Evolutionary conservation across 352 stramenopile genomes (phyloP).

Genomic region (Phytophthora cryptogea): DNA sequence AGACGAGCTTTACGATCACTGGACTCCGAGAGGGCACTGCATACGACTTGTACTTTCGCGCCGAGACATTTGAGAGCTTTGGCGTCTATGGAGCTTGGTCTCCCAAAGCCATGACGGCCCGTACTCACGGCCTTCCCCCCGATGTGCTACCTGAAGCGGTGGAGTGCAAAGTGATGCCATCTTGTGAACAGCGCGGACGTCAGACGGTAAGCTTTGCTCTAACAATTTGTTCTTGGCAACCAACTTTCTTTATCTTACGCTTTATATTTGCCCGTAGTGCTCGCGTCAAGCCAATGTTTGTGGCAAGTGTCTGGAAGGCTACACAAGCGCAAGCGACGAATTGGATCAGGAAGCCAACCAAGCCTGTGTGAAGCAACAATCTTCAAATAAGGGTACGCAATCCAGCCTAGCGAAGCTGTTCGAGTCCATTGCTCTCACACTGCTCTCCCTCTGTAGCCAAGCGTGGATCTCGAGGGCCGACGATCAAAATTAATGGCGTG

Average conservation of each 20-base stretch:
- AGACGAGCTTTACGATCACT: conserved; percentile 49
- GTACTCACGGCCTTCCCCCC: conserved; percentile 65
- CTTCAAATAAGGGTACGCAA: conserved; percentile 19
- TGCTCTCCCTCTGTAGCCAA: conserved; percentile 6
- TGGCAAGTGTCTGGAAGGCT: conserved; percentile 72
- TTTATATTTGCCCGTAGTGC: conserved; percentile 36
- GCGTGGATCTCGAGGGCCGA: conserved; percentile 14
- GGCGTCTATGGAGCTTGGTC: conserved; percentile 74
- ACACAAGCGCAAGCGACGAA: conserved; percentile 16
- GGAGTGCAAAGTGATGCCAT: conserved; percentile 47
- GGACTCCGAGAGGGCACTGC: conserved; percentile 56
- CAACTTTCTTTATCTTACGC: neutral
- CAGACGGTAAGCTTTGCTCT: conserved; percentile 39
- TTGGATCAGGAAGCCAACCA: conserved; percentile 30
- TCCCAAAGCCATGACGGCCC: conserved; percentile 43
- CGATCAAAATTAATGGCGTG: conserved; percentile 73
- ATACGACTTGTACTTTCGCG: conserved; percentile 77
- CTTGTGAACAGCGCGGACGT: conserved; percentile 54
- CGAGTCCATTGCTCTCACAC: neutral
- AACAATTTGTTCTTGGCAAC: no score
- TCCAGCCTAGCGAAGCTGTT: neutral
- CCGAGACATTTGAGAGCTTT: conserved; percentile 74
- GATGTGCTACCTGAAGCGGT: conserved; percentile 67
- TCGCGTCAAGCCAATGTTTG: conserved; percentile 57
- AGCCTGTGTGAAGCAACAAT: conserved; percentile 33